Percentiles rank a stretch among this genome's conserved stretches.
phyloP scores from a whole-genome alignment of 768 basidiomycete genomes.

The Macrolepiota albuminosa region DNA sequence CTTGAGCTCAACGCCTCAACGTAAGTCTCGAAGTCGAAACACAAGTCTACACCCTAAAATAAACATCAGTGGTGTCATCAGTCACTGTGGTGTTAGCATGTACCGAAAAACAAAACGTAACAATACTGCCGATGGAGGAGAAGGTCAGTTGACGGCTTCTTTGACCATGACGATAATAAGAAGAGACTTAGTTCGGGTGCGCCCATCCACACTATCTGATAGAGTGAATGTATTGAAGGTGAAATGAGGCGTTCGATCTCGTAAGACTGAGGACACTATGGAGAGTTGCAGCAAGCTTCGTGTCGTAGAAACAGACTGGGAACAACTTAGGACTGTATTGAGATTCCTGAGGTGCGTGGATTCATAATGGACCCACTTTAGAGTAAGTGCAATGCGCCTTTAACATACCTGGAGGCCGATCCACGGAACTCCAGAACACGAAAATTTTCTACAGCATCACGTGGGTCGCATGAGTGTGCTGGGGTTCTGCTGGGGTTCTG shows the following conservation, averaged over 20 bases:
- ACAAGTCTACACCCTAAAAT: not conserved
- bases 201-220: not conserved
- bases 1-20: not conserved
- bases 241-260: not conserved
- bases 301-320: too few relatives aligned
- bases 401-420: too few relatives aligned
- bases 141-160: not conserved
- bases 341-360: too few relatives aligned
- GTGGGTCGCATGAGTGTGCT: too few relatives aligned
- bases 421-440: too few relatives aligned
- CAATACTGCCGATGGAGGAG: not conserved
- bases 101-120: not conserved
- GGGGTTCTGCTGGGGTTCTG: too few relatives aligned
- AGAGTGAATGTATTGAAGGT: not conserved
- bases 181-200: not conserved
- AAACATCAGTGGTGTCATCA: not conserved
- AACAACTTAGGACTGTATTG: too few relatives aligned
- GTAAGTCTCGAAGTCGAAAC: not conserved
- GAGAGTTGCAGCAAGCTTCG: not conserved
- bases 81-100: not conserved
- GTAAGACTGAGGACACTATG: not conserved
- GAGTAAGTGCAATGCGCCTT: too few relatives aligned
- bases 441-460: too few relatives aligned
- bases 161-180: not conserved
- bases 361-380: too few relatives aligned